phyloP scores from a whole-genome alignment of 2,329 filamentous ascomycete genomes.

The Davidsoniella virescens region DNA sequence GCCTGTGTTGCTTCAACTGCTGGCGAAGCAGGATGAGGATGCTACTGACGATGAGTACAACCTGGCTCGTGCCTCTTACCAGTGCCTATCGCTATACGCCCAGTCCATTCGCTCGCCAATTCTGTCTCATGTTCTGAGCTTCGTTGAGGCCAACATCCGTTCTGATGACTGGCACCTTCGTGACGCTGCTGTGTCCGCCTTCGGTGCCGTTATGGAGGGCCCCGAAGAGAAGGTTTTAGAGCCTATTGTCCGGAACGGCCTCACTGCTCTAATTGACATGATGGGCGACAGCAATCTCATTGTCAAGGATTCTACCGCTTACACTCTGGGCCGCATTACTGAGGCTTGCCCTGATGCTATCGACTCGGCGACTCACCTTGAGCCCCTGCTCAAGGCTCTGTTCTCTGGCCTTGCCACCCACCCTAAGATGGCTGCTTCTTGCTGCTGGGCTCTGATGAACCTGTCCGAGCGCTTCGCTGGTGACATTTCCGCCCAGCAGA shows the following conservation, averaged over 20 bases:
- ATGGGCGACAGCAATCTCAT: constrained; percentile 85
- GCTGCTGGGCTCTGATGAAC: constrained; percentile 99
- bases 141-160: constrained; percentile 82
- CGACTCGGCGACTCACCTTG: constrained; percentile 67
- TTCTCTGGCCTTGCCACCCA: constrained; percentile 82
- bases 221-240: constrained; percentile 85
- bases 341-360: constrained; percentile 86
- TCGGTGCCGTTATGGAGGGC: constrained; percentile 97
- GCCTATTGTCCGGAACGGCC: constrained; percentile 86
- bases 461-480: constrained; percentile 88
- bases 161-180: constrained; percentile 87
- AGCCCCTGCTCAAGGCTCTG: constrained; percentile 69
- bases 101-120: constrained; percentile 77
- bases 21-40: constrained; percentile 96
- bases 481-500: constrained; percentile 59
- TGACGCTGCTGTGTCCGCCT: constrained; percentile 91
- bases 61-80: constrained; percentile 83
- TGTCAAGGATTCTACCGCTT: constrained; percentile 91
- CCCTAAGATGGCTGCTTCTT: constrained; percentile 93
- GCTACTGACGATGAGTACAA: constrained; percentile 96
- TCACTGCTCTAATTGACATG: constrained; percentile 75
- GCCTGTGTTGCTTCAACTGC: constrained; percentile 70
- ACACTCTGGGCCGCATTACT: constrained; percentile 88
- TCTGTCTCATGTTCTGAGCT: constrained; percentile 71
- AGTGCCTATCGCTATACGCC: constrained; percentile 88